Percentiles rank a stretch among this genome's conserved stretches.
phyloP scores from a whole-genome alignment of 345 rosid species.

The Aquilaria yunnanensis region DNA sequence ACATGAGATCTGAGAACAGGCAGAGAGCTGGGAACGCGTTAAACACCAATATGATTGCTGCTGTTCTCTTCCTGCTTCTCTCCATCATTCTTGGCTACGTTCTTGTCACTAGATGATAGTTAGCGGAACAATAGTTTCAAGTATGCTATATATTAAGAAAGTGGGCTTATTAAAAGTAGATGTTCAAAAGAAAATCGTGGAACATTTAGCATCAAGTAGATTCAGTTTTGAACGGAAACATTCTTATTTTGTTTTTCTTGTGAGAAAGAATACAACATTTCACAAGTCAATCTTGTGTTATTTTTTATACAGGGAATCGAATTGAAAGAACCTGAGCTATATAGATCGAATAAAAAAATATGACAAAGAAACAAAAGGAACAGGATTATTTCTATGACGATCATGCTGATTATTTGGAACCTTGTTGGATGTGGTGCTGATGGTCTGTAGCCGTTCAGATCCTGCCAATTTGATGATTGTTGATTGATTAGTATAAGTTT shows the following conservation, averaged over 20 bases:
- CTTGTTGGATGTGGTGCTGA: too few species aligned
- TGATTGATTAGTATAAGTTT: too few species aligned
- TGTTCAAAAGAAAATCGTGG: not conserved
- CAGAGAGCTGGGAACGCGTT: conserved; percentile 5
- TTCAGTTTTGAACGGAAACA: not conserved
- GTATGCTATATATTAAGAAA: not conserved
- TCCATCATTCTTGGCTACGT: conserved; percentile 45
- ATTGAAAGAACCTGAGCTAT: not conserved
- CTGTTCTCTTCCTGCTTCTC: conserved; percentile 48
- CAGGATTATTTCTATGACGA: too few species aligned
- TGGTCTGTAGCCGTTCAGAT: too few species aligned
- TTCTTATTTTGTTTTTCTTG: not conserved
- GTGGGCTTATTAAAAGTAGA: not conserved
- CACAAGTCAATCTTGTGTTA: not conserved
- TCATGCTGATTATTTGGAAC: too few species aligned
- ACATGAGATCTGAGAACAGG: conserved; percentile 11
- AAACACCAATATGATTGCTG: conserved; percentile 28
- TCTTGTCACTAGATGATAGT: conserved; percentile 25
- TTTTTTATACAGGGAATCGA: too few species aligned
- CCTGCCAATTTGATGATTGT: not conserved
- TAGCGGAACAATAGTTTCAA: not conserved
- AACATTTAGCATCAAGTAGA: not conserved
- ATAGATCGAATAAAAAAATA: not conserved
- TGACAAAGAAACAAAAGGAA: not conserved
- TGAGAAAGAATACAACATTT: not conserved